Evolutionary conservation across 768 basidiomycete genomes (phyloP).

Genomic region (Pulveroboletus sp.): DNA sequence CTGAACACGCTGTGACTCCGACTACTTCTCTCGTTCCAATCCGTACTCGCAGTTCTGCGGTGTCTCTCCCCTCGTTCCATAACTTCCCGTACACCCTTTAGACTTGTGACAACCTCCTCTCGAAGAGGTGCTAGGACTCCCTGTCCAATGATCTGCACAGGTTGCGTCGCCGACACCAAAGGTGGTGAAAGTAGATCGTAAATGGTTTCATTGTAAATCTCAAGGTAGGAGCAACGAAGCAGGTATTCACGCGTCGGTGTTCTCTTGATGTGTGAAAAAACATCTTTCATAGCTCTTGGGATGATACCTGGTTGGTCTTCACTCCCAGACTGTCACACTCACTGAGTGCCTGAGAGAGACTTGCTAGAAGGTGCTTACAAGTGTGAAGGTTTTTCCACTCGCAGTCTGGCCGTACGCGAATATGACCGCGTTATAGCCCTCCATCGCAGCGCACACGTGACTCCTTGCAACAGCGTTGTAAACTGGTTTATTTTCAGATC

Average conservation of each 20-base stretch:
- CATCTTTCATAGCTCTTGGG: slow-evolving; percentile 86
- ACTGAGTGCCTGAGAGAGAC: slow-evolving; percentile 27
- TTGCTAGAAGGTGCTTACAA: slow-evolving; percentile 31
- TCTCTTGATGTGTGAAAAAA: slow-evolving; percentile 77
- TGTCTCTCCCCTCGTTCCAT: slow-evolving; percentile 82
- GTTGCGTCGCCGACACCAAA: slow-evolving; percentile 44
- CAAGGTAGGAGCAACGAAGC: slow-evolving; percentile 93
- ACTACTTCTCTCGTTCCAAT: slow-evolving; percentile 96
- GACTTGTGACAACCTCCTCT: slow-evolving; percentile 91
- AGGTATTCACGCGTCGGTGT: slow-evolving; percentile 84
- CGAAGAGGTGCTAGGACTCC: slow-evolving; percentile 69
- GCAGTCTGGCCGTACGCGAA: slow-evolving; percentile 95
- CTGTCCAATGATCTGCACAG: slow-evolving; percentile 72
- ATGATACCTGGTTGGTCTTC: slow-evolving; percentile 91
- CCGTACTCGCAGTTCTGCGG: slow-evolving; percentile 90
- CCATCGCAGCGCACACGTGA: slow-evolving; percentile 90
- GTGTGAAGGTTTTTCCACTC: slow-evolving; percentile 69
- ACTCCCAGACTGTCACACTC: slow-evolving; percentile 51
- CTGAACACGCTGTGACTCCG: slow-evolving; percentile 93
- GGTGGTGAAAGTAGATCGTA: slow-evolving; percentile 82
- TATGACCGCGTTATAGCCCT: slow-evolving; percentile 92
- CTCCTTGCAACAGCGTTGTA: slow-evolving; percentile 72
- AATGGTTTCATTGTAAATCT: slow-evolving; percentile 93
- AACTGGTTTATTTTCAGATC: slow-evolving; percentile 73
- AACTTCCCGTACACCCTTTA: slow-evolving; percentile 82